Conservation (phyloP, 2,329 filamentous ascomycete genomes). For the Byssochlamys sp. region DNA sequence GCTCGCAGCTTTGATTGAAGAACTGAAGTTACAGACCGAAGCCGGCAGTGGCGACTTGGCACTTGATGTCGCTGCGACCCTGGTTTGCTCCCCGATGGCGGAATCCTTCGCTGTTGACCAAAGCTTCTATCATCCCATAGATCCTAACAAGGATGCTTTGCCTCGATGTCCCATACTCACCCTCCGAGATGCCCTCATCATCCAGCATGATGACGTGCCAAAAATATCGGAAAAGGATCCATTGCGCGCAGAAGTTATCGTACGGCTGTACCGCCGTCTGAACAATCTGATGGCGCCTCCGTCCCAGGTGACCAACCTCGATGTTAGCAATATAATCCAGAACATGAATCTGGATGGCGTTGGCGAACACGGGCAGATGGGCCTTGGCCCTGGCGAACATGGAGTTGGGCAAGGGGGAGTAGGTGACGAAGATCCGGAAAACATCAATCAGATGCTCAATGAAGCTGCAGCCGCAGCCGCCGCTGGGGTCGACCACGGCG, state of each 20-base stretch:
- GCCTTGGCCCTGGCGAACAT: conserved; percentile 16
- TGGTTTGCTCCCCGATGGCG: conserved; percentile 33
- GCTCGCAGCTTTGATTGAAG: conserved; percentile 29
- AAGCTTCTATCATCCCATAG: conserved; percentile 24
- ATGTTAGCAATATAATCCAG: conserved; percentile 35
- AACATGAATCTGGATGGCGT: conserved; percentile 32
- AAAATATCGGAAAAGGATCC: conserved; percentile 36
- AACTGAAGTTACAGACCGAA: conserved; percentile 34
- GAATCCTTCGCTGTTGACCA: conserved; percentile 33
- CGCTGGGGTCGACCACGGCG: conserved; percentile 20
- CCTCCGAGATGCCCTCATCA: conserved; percentile 31
- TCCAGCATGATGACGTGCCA: conserved; percentile 30
- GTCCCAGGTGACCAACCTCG: conserved; percentile 31
- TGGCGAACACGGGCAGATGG: conserved; percentile 23
- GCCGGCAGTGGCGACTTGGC: conserved; percentile 32
- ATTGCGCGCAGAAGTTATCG: conserved; percentile 34
- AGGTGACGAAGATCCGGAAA: conserved; percentile 19
- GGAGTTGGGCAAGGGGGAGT: conserved; percentile 8
- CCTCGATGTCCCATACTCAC: conserved; percentile 29
- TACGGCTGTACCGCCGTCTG: conserved; percentile 38
- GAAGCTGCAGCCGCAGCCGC: conserved; percentile 28
- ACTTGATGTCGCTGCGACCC: conserved; percentile 35
- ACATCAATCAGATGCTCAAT: conserved; percentile 32
- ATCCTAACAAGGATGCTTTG: conserved; percentile 22
- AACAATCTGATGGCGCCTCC: conserved; percentile 30